phyloP scores from a whole-genome alignment of 1,284 basidiomycete species.

The Dichomitus squalens region DNA sequence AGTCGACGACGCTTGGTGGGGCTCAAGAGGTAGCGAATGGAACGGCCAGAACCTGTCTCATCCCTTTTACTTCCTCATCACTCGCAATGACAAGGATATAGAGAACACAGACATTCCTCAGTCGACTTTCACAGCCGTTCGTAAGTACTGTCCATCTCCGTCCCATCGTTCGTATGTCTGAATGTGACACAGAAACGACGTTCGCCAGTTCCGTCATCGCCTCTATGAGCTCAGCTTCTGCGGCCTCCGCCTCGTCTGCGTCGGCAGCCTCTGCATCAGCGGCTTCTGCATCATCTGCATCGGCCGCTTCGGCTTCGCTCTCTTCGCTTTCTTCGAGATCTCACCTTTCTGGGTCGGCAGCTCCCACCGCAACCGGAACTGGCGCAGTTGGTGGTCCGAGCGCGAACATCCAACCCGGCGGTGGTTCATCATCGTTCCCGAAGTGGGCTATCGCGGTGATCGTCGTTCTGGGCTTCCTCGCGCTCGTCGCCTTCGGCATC shows the following conservation, averaged over 20 bases:
- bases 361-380: not conserved
- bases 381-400: not conserved
- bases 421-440: slow-evolving; percentile 54
- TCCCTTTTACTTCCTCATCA: slow-evolving; percentile 76
- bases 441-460: slow-evolving; percentile 90
- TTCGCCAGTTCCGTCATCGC: slow-evolving; percentile 62
- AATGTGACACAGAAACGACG: slow-evolving; percentile 61
- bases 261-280: slow-evolving; percentile 31
- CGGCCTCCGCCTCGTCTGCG: slow-evolving; percentile 38
- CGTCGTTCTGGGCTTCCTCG: slow-evolving; percentile 78
- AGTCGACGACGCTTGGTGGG: slow-evolving; percentile 79
- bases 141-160: slow-evolving; percentile 48
- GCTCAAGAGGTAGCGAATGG: slow-evolving; percentile 51
- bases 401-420: slow-evolving; percentile 46
- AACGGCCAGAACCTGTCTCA: slow-evolving; percentile 55
- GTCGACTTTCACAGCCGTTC: slow-evolving; percentile 73
- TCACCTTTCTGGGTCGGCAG: not conserved
- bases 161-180: not conserved
- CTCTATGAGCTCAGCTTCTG: slow-evolving; percentile 50
- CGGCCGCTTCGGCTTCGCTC: not conserved
- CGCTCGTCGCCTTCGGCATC: slow-evolving; percentile 66
- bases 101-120: slow-evolving; percentile 61
- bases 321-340: not conserved
- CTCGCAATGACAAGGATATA: slow-evolving; percentile 50
- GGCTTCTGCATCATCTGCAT: slow-evolving; percentile 21